phyloP scores from a whole-genome alignment of 83 land plant genomes.

The Picea engelmannii region DNA sequence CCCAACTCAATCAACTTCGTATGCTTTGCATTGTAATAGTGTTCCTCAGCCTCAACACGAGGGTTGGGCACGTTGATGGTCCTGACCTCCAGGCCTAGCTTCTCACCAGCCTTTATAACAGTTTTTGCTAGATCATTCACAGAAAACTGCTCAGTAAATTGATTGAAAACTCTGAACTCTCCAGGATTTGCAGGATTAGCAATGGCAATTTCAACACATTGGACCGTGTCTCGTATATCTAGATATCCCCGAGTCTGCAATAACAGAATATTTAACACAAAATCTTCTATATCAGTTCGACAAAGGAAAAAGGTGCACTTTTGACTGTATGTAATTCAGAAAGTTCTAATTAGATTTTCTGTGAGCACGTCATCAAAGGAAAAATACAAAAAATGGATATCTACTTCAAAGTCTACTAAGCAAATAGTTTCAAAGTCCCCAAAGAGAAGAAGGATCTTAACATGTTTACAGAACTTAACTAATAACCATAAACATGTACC shows the following conservation, averaged over 20 bases:
- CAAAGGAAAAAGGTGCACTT: not conserved
- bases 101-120: constrained; percentile 85
- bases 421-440: not conserved
- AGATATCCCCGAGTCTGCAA: constrained; percentile 93
- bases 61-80: constrained; percentile 89
- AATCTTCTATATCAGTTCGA: not conserved
- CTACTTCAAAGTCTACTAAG: not conserved
- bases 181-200: constrained; percentile 90
- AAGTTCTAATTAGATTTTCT: not conserved
- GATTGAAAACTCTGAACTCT: constrained; percentile 98
- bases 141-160: constrained; percentile 97
- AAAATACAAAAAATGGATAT: not conserved
- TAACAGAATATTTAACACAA: not conserved
- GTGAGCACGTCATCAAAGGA: not conserved
- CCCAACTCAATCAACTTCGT: constrained; percentile 91
- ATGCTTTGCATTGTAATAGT: constrained; percentile 98
- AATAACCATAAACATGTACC: not conserved
- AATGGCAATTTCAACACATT: constrained; percentile 92
- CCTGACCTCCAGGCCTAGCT: constrained; percentile 85
- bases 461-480: too few species aligned
- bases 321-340: not conserved
- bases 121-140: constrained; percentile 88
- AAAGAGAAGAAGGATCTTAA: not conserved
- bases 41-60: constrained; percentile 95
- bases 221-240: constrained; percentile 94